Percentiles rank a stretch among this genome's conserved stretches.
These are phyloP conservation scores for Lactuca saligna DNA, from an alignment of 129 eudicot genomes.

Conservation along the genomic window DNA sequence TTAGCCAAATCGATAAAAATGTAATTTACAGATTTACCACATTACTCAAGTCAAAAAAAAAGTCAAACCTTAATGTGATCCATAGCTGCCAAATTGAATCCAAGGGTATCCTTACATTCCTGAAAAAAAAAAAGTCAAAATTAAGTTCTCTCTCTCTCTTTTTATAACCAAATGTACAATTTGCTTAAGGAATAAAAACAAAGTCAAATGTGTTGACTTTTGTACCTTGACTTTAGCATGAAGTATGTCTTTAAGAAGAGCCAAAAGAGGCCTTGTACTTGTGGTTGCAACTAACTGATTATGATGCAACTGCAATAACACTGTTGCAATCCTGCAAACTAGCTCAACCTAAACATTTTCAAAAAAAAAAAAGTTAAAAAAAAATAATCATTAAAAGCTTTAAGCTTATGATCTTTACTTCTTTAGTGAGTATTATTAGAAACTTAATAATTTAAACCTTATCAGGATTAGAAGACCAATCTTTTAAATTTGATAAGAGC, in stretches of 20 bases:
- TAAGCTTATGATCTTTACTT: too few relatives aligned
- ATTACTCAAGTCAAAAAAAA: background rate
- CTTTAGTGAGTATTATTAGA: too few relatives aligned
- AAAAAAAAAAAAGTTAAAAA: slow-evolving; percentile 19
- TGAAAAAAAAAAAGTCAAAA: slow-evolving; percentile 31
- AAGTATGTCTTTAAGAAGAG: slow-evolving; percentile 69
- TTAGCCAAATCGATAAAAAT: background rate
- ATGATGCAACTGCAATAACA: slow-evolving; percentile 76
- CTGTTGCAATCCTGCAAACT: slow-evolving; percentile 71
- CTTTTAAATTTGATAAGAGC: slow-evolving; percentile 71
- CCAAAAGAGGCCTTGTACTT: slow-evolving; percentile 69
- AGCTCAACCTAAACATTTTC: slow-evolving; percentile 75
- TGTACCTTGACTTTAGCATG: slow-evolving; percentile 87
- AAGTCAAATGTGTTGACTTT: background rate
- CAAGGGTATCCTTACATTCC: slow-evolving; percentile 94
- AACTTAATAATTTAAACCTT: slow-evolving; percentile 48
- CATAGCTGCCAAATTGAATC: slow-evolving; percentile 95
- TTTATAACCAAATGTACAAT: too few relatives aligned
- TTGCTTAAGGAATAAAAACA: background rate
- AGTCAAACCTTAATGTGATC: slow-evolving; percentile 79
- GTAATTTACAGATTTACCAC: background rate
- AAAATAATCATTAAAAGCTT: too few relatives aligned
- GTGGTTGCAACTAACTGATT: slow-evolving; percentile 76
- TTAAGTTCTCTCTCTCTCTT: too few relatives aligned
- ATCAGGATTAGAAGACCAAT: slow-evolving; percentile 65